Evolutionary conservation across 306 rosid genomes (phyloP).

Genomic region (Medicago arabica): DNA sequence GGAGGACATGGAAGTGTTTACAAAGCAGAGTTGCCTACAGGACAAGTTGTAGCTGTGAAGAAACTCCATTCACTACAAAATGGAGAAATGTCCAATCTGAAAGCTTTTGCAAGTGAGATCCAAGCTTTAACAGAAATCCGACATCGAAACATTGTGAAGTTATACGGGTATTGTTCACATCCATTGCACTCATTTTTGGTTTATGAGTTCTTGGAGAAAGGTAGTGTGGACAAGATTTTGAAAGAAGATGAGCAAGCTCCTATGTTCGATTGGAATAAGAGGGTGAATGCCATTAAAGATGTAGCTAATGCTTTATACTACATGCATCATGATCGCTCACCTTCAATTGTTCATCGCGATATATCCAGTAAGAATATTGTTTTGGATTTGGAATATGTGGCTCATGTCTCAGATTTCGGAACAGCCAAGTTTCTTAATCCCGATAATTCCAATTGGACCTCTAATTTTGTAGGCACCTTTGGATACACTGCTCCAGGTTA

Average conservation of each 20-base stretch:
- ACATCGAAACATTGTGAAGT: too few relatives aligned
- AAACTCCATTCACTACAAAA: too few relatives aligned
- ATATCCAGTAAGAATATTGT: neutral
- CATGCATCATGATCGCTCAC: neutral
- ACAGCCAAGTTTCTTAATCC: neutral
- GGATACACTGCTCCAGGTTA: neutral
- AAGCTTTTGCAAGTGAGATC: too few relatives aligned
- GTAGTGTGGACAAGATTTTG: too few relatives aligned
- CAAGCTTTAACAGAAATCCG: too few relatives aligned
- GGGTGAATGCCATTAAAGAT: too few relatives aligned
- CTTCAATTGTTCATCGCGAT: neutral
- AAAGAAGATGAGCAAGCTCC: too few relatives aligned
- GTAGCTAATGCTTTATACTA: neutral
- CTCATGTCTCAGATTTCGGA: neutral
- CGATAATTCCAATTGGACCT: neutral
- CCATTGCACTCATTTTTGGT: neutral
- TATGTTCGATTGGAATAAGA: too few relatives aligned
- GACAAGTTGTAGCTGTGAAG: too few relatives aligned
- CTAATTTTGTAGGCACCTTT: neutral
- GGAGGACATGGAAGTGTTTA: too few relatives aligned
- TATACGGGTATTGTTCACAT: neutral
- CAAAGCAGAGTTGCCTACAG: too few relatives aligned
- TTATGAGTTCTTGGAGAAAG: neutral
- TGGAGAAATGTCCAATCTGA: too few relatives aligned
- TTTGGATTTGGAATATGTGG: neutral